Conservation (phyloP, 306 rosid genomes). For the Neltuma alba region DNA sequence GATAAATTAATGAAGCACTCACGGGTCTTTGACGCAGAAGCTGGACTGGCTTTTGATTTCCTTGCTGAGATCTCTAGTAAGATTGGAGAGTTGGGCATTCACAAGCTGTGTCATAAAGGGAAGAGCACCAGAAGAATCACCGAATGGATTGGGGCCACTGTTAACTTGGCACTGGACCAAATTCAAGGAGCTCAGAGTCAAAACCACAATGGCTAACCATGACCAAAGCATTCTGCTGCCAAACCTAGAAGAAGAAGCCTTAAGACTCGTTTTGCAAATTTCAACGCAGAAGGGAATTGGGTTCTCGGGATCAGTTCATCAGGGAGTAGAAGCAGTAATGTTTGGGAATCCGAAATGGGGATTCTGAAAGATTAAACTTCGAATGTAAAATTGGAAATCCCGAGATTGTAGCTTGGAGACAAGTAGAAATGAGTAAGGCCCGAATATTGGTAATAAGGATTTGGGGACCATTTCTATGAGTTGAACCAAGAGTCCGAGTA, state of each 20-base stretch:
- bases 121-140: constrained; percentile 67
- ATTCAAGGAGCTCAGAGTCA: constrained; percentile 49
- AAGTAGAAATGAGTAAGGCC: background rate
- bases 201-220: constrained; percentile 39
- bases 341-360: background rate
- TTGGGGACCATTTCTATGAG: no score
- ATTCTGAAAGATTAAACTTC: background rate
- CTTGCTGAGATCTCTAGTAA: constrained; percentile 57
- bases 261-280: background rate
- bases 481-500: background rate
- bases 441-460: background rate
- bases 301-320: background rate
- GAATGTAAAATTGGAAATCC: background rate
- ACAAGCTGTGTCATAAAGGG: constrained; percentile 65
- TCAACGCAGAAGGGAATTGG: background rate
- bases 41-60: constrained; percentile 53
- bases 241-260: background rate
- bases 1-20: constrained; percentile 37
- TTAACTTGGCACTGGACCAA: constrained; percentile 57
- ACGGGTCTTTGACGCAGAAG: constrained; percentile 87
- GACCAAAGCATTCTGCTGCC: background rate
- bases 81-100: constrained; percentile 62
- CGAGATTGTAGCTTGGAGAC: background rate
- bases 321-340: background rate
- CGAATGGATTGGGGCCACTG: constrained; percentile 52